Evolutionary conservation across 129 eudicot species (phyloP), one percentile per base, ranked within the genome.

Genomic region (Erigeron canadensis): DNA sequence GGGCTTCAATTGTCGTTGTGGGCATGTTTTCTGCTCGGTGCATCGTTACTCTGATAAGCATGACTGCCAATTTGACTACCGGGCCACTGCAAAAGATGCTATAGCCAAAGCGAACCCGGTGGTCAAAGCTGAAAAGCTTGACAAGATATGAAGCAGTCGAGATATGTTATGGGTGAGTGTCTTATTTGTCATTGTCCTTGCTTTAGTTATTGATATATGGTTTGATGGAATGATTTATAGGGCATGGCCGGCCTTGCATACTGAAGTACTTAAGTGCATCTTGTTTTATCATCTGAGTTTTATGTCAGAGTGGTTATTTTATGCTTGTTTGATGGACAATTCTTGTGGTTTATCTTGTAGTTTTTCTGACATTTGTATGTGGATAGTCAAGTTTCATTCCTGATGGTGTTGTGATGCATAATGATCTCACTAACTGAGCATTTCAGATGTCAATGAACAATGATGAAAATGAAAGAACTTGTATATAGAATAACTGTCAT

Each of bases 1-100:
- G 0, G 95, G 88, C 10, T 88, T 88, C 70, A 76, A 77, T 22
- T 88, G 95, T 47, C 84, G 86, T 10, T 88, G 95, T 66, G 95
- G 95, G 11, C 48, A 81, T 55, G 72, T 85, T 12, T 88, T 80
- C 68, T 88, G 95, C 63, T 80, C 84, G 10, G 67, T 79, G 7
- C 95, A 87, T 50, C 87, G 94, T 51, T 87, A 87, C 76, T 80
- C 89, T 2, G 94, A 87, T 71, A 84, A 87, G 53, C 94, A 87
- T 17, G 84, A 84, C 43, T 87, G 94, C 79, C 87, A 76, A 12
- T 84, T 84, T 48, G 94, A 87, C 73, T 87, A 87, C 66, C 87
- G 79, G 6, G 61, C 84, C 21, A 84, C 86, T 42, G 94, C 63
- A 6, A 77, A 74, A 22, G 87, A 87, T 69, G 89, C 94, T 0